A percentile compares a stretch with the other conserved stretches of the same genome.
phyloP scores from a whole-genome alignment of 208 protist species.

The Porcisia hertigi region DNA sequence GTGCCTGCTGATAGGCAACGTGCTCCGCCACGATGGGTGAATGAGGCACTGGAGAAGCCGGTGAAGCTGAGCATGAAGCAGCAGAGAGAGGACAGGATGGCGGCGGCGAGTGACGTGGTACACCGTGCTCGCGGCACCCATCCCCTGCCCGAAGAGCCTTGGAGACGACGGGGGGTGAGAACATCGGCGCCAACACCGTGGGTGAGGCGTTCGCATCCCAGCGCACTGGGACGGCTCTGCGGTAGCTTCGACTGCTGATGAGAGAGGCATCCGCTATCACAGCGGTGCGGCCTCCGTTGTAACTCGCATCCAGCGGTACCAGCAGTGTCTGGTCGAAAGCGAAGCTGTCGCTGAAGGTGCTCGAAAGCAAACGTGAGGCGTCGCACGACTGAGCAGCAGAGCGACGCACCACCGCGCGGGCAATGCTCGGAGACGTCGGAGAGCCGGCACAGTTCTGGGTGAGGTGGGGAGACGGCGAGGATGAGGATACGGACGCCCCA shows the following conservation, averaged over 20 bases:
- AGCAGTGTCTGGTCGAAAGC: constrained; percentile 45
- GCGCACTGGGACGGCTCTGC: constrained; percentile 18
- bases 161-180: constrained; percentile 13
- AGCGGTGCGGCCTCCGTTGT: constrained; percentile 6
- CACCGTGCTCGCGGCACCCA: constrained; percentile 8
- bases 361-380: not conserved
- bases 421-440: constrained; percentile 22
- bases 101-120: constrained; percentile 9
- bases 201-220: constrained; percentile 20
- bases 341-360: constrained; percentile 28
- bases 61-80: constrained; percentile 2
- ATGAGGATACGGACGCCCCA: not conserved
- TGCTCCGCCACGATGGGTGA: constrained; percentile 19
- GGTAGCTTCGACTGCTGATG: constrained; percentile 10
- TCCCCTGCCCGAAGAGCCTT: not conserved
- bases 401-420: constrained; percentile 27
- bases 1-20: constrained; percentile 24
- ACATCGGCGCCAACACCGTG: constrained; percentile 2
- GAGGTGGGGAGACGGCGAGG: constrained; percentile 7
- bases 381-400: constrained; percentile 25
- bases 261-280: constrained; percentile 12
- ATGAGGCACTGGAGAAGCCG: constrained; percentile 22
- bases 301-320: constrained; percentile 23
- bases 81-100: not conserved
- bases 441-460: constrained; percentile 4